Base-by-base conservation (phyloP, 805 yeast species). In the Zygosaccharomyces pseudorouxii region DNA sequence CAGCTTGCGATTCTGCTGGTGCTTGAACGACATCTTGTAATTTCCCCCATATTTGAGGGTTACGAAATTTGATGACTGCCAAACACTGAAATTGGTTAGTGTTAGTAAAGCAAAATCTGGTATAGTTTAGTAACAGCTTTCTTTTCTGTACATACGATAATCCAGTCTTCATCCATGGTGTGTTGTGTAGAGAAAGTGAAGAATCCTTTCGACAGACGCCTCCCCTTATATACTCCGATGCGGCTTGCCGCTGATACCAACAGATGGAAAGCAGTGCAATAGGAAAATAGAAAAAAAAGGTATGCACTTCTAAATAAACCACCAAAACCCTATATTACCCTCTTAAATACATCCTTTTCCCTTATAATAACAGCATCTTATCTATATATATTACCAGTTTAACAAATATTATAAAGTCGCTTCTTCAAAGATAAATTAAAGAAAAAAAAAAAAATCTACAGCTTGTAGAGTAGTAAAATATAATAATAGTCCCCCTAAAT, bases 21-120 rank as follows among this genome's bases (percentile, higher is more conserved):
- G 27, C 18, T 33, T 19, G 18, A 9, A 18, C 28, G 3, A 30
- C n/a, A 22, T 19, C 23, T 12, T 27, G 44, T 31, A 45, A n/a
- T 7, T 41, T 35, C 10, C 31, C 33, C 55, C 55, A 58, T n/a
- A 56, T 37, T 2, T 37, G 14, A 3, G 60, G 62, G 45, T 59
- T 57, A 28, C 57, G 54, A 14, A 25, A 42, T 38, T 58, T 58
- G 4, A 62, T 61, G 1, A 59, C 38, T 14, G 64, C 62, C 36
- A 62, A 46, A 36, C 62, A 51, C 64, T 60, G 12, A 18, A 9
- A 20, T 14, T 16, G 9, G n/a, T 16, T 29, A 29, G 23, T 23
- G 18, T 10, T 12, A 11, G 41, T 11, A 28, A n/a, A n/a, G n/a
- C n/a, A n/a, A n/a, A n/a, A n/a, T n/a, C n/a, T n/a, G n/a, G n/a